Percentiles rank a stretch among this genome's conserved stretches.
These are phyloP conservation scores for Paecilomyces fulvus DNA, from an alignment of 2,329 filamentous ascomycete species.

Conservation along the genomic window DNA sequence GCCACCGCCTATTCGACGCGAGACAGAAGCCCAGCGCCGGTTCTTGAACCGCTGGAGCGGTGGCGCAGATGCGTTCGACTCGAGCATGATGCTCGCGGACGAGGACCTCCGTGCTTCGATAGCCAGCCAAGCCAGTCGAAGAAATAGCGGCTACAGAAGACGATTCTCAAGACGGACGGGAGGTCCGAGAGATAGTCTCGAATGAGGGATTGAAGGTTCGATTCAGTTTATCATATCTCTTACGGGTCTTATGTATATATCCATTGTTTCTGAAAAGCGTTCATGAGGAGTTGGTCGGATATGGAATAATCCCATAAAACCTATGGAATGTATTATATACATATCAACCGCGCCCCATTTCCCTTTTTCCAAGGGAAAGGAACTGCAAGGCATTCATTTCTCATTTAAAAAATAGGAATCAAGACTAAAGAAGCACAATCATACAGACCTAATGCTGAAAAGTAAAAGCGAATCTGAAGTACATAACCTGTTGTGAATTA, in stretches of 20 bases:
- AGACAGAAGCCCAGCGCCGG: slow-evolving; percentile 32
- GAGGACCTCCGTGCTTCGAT: slow-evolving; percentile 26
- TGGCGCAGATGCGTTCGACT: slow-evolving; percentile 26
- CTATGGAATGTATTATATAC: too few relatives aligned
- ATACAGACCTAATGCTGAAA: too few relatives aligned
- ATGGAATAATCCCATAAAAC: too few relatives aligned
- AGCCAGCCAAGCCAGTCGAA: slow-evolving; percentile 23
- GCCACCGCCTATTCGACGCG: slow-evolving; percentile 15
- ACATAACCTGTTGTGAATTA: neutral
- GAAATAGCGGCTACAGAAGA: slow-evolving; percentile 23
- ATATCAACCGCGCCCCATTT: too few relatives aligned
- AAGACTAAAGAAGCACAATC: too few relatives aligned
- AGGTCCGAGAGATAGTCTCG: slow-evolving; percentile 45
- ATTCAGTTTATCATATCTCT: neutral
- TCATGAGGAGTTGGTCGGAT: neutral
- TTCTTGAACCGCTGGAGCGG: slow-evolving; percentile 33
- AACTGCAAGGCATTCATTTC: neutral
- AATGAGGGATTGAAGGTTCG: slow-evolving; percentile 19
- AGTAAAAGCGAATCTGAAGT: too few relatives aligned
- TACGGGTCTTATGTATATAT: neutral
- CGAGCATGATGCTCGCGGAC: slow-evolving; percentile 25
- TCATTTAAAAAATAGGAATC: too few relatives aligned
- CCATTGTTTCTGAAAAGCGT: neutral
- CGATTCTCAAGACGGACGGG: slow-evolving; percentile 34
- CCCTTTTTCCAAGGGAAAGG: too few relatives aligned